Evolutionary conservation across 495 filamentous ascomycete genomes (phyloP), one percentile per base, ranked within the genome.

Genomic region (Tuber indicum): DNA sequence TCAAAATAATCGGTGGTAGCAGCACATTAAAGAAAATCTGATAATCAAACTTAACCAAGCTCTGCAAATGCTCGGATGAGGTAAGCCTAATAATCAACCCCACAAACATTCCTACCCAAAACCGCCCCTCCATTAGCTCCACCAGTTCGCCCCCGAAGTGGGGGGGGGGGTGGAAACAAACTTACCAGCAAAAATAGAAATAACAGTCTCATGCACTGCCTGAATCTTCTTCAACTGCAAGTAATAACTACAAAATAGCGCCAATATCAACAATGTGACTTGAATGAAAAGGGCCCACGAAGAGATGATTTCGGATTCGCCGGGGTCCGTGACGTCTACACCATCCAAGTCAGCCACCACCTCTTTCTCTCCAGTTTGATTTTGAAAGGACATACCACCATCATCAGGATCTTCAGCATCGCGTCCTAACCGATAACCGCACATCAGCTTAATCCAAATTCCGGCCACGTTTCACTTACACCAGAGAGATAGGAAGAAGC

Each of bases 1-100:
- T 94, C 66, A 99, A 88, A 84, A 99, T 99, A 83, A 99, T 99
- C 12, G 96, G 96, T 47, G 96, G 96, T 45, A 99, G 91, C 58
- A 99, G 91, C 75, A 99, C 90, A 85, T 98, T 99, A 87, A 99
- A 99, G 87, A 99, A 99, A 85, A 97, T 94, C 82, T 98, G 94
- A 84, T 98, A 97, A 86, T 98, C 91, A 87, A 99, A 99, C 84
- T 91, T 96, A 78, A 99, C 92, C 77, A 92, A 89, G 77, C 91
- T 91, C 84, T 93, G 92, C 75, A 99, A 94, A 79, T 91, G 92
- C 58, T 93, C 91, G 78, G 90, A 90, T 73, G 91, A 88, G 70
- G 90, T 91, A 73, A 97, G 85, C 81, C 96, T 89, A 70, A 99
- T 90, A 79, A 98, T 90, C 79, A 99, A 86, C 2, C 96, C 96